Evolutionary conservation across 2,329 filamentous ascomycete genomes (phyloP).

Genomic region (Claviceps maximensis): DNA sequence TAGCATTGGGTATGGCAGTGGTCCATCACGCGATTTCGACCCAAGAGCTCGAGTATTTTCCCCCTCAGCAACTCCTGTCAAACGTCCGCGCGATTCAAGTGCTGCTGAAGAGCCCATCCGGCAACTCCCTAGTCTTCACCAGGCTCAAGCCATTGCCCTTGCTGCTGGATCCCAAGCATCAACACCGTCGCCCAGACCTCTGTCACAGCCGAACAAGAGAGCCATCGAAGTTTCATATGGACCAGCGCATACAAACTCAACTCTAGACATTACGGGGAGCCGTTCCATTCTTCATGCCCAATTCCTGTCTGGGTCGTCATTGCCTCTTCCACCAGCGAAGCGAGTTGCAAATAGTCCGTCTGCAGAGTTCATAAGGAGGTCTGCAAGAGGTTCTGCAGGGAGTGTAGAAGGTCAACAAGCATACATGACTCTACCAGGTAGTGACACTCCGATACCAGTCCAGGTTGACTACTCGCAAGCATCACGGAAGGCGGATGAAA

Average conservation of each 20-base stretch:
- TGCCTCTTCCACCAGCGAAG: conserved; percentile 11
- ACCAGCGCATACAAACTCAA: conserved; percentile 12
- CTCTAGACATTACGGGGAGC: conserved; percentile 11
- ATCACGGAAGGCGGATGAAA: conserved; percentile 73
- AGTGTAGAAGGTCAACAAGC: conserved; percentile 23
- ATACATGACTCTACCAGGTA: conserved; percentile 26
- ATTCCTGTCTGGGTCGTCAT: conserved; percentile 11
- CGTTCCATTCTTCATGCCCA: conserved; percentile 10
- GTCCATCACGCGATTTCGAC: conserved; percentile 13
- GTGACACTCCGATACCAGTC: conserved; percentile 36
- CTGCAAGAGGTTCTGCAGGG: conserved; percentile 14
- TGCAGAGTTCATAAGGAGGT: conserved; percentile 18
- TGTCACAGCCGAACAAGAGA: conserved; percentile 22
- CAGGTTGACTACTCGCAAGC: conserved; percentile 70
- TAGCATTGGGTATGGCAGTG: conserved; percentile 15
- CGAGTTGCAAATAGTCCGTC: conserved; percentile 13
- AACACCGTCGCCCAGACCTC: conserved; percentile 19
- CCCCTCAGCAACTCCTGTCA: conserved; percentile 15
- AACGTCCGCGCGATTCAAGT: conserved; percentile 20
- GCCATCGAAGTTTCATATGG: conserved; percentile 13
- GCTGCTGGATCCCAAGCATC: conserved; percentile 8
- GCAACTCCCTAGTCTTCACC: conserved; percentile 14
- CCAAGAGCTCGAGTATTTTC: conserved; percentile 10
- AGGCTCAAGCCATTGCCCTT: conserved; percentile 13
- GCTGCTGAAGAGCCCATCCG: conserved; percentile 13